A percentile compares a stretch with the other conserved stretches of the same genome.
These are phyloP conservation scores for Novymonas esmeraldas DNA, from an alignment of 208 protist species.

Conservation along the genomic window DNA sequence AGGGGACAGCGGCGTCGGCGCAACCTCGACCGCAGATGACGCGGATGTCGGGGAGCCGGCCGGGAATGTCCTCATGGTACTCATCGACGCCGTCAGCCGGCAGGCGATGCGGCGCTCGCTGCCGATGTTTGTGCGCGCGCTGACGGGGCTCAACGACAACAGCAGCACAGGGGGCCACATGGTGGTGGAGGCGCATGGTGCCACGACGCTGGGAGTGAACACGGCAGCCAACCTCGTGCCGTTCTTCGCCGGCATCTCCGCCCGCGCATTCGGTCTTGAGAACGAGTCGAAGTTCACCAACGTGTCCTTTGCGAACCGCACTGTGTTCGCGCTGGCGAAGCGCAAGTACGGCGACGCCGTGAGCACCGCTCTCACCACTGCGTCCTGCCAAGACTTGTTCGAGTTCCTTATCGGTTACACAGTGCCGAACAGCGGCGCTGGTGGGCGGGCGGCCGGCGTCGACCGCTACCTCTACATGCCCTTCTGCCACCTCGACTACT, in stretches of 20 bases:
- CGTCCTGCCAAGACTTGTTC: slow-evolving; percentile 53
- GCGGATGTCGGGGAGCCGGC: slow-evolving; percentile 26
- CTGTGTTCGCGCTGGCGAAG: slow-evolving; percentile 49
- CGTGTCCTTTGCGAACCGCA: slow-evolving; percentile 15
- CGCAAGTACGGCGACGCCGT: slow-evolving; percentile 41
- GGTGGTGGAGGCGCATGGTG: slow-evolving; percentile 44
- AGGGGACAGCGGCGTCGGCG: no score
- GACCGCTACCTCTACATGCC: slow-evolving; percentile 63
- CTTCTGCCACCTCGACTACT: slow-evolving; percentile 67
- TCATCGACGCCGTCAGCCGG: slow-evolving; percentile 70
- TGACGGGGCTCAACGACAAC: slow-evolving; percentile 41
- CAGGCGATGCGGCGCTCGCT: slow-evolving; percentile 55
- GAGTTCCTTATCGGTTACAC: slow-evolving; percentile 24
- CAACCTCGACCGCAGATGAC: no score
- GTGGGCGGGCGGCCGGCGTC: slow-evolving; percentile 24
- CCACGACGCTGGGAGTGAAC: slow-evolving; percentile 47
- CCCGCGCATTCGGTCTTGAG: background rate
- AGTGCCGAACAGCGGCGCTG: slow-evolving; percentile 29
- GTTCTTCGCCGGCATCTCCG: slow-evolving; percentile 23
- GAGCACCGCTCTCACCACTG: slow-evolving; percentile 37
- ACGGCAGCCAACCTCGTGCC: slow-evolving; percentile 48
- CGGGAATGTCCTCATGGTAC: slow-evolving; percentile 51
- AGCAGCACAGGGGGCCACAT: slow-evolving; percentile 23
- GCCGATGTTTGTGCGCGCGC: slow-evolving; percentile 49
- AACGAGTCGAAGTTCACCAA: background rate